A percentile compares a stretch with the other conserved stretches of the same genome.
Evolutionary conservation across 345 rosid species (phyloP).

Genomic region (Gossypium anomalum): DNA sequence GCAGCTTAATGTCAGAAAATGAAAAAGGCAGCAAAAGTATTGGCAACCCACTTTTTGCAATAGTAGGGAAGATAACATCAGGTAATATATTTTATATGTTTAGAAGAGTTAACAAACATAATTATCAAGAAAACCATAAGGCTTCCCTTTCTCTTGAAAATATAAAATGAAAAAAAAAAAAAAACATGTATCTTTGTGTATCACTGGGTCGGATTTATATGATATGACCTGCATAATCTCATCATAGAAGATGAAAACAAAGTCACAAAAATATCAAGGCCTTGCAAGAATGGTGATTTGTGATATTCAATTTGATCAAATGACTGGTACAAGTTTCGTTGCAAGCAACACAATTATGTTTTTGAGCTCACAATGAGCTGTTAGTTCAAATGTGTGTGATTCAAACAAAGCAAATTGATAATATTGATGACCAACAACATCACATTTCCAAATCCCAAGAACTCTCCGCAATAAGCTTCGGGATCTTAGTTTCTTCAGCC

Average conservation of each 20-base stretch:
- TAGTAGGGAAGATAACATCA: background rate
- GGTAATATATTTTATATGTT: background rate
- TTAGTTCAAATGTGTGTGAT: conserved; percentile 20
- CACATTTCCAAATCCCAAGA: conserved; percentile 20
- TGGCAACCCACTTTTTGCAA: too few species aligned
- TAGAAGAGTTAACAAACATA: too few species aligned
- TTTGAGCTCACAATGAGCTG: conserved; percentile 5
- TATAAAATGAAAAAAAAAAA: too few species aligned
- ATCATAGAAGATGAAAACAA: background rate
- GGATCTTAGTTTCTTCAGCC: conserved; percentile 15
- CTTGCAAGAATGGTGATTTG: background rate
- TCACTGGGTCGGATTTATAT: background rate
- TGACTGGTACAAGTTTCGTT: conserved; percentile 2
- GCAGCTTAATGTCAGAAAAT: background rate
- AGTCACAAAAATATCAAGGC: background rate
- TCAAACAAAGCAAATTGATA: background rate
- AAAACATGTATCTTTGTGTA: background rate
- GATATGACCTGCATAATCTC: background rate
- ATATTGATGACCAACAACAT: conserved; percentile 5
- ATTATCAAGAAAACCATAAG: too few species aligned
- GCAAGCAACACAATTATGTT: background rate
- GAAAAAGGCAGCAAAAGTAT: background rate
- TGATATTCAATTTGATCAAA: background rate
- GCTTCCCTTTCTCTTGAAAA: too few species aligned
- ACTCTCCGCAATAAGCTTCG: conserved; percentile 17